Base-by-base conservation (phyloP, 2,329 filamentous ascomycete species). In the Albophoma yamanashiensis region DNA sequence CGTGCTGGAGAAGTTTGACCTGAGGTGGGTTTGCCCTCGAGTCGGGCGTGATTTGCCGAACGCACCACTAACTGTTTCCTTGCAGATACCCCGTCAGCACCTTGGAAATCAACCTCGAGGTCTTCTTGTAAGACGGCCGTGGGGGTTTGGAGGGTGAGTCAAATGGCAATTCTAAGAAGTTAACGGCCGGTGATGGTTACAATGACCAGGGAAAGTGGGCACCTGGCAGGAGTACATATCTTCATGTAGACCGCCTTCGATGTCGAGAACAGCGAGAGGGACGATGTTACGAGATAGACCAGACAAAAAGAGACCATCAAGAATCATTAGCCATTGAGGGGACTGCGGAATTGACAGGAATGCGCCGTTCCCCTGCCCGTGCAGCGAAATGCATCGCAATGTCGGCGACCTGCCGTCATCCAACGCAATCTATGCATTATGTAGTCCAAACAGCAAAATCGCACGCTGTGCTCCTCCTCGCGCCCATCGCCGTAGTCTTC, bases 91-190 rank as follows among this genome's bases (percentile, higher is more conserved):
- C 94, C 50, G 92, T 96, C 68, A 97, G 92, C 77, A 92, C 91
- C 52, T 77, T 99, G 66, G 94, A 99, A 79, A 83, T 99, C 72
- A 96, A 97, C 75, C 84, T 97, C 39, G 93, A 97, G 76, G 85
- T 89, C 66, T 95, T 99, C 82, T 80, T 97, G 77, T 96, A 80
- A 61, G 55, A 40, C 6, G 40, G n/a, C 42, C 9, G 8, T 17
- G 31, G 5, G 20, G 22, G 20, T 27, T 17, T 25, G 56, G 52
- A 50, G 22, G 45, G 52, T 22, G 50, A 25, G 50, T n/a, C 20
- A n/a, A 14, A 17, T 38, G 50, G 31, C 31, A 8, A 39, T 40
- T 31, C 31, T 31, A 22, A 3, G 40, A 36, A 34, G 20, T 20
- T 22, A 22, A 3, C 27, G 8, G 8, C 5, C 40, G 22, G 43